These are phyloP conservation scores for Mentha longifolia DNA, from an alignment of 257 asterid species.

Conservation along the genomic window DNA sequence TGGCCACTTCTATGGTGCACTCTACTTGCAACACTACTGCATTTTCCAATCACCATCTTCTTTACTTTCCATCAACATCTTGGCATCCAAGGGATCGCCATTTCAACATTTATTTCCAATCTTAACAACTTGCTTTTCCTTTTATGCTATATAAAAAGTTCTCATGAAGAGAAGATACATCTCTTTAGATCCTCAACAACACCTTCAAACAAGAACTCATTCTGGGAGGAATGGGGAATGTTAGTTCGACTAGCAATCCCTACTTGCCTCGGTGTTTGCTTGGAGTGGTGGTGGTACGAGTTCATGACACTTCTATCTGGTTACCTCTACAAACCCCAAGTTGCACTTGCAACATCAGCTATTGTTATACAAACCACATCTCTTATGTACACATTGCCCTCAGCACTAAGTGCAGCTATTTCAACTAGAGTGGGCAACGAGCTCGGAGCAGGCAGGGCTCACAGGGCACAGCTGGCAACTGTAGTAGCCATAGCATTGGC, in stretches of 20 bases:
- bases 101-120: conserved; percentile 64
- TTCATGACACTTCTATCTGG: conserved; percentile 89
- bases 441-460: conserved; percentile 88
- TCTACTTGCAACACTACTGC: conserved; percentile 61
- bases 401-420: conserved; percentile 83
- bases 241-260: conserved; percentile 71
- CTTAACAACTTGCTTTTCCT: conserved; percentile 66
- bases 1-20: conserved; percentile 95
- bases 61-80: conserved; percentile 69
- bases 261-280: conserved; percentile 80
- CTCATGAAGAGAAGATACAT: conserved; percentile 36
- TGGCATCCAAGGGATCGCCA: conserved; percentile 78
- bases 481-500: conserved; percentile 69
- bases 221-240: conserved; percentile 69
- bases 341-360: conserved; percentile 84
- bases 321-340: conserved; percentile 76
- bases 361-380: conserved; percentile 96
- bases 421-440: conserved; percentile 90
- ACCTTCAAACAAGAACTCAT: conserved; percentile 42
- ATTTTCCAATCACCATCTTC: conserved; percentile 73
- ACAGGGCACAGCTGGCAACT: conserved; percentile 75
- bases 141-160: conserved; percentile 48
- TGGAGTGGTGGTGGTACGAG: conserved; percentile 99
- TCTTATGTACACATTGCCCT: conserved; percentile 91
- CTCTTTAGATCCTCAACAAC: conserved; percentile 43